Evolutionary conservation across 1,284 basidiomycete species (phyloP).

Genomic region (Exsudoporus floridanus): DNA sequence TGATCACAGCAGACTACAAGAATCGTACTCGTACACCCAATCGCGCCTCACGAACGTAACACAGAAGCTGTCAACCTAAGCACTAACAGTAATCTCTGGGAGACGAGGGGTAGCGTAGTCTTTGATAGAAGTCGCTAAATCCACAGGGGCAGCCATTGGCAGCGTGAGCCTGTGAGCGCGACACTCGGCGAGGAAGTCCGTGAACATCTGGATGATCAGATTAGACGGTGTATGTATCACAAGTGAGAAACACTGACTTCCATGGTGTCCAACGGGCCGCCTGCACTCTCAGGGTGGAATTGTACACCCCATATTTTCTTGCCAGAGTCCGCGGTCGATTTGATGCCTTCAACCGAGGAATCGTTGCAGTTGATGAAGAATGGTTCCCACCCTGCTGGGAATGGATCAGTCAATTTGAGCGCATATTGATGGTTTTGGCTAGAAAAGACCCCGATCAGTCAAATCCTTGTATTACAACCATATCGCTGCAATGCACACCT

Average conservation of each 20-base stretch:
- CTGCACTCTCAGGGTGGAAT: conserved; percentile 94
- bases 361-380: conserved; percentile 99
- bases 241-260: conserved; percentile 53
- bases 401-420: conserved; percentile 86
- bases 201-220: conserved; percentile 71
- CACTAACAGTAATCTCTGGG: conserved; percentile 17
- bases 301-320: conserved; percentile 94
- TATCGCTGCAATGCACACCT: conserved; percentile 48
- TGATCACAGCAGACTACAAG: not conserved
- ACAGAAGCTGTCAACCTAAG: conserved; percentile 9
- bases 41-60: not conserved
- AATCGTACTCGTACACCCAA: conserved; percentile 21
- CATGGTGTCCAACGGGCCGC: conserved; percentile 91
- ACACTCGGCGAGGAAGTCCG: conserved; percentile 85
- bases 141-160: conserved; percentile 13
- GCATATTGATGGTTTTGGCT: conserved; percentile 97
- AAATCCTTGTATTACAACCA: not conserved
- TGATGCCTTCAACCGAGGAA: conserved; percentile 96
- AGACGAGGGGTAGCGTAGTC: conserved; percentile 5
- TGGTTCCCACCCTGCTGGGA: conserved; percentile 93
- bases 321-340: conserved; percentile 83
- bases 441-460: conserved; percentile 4
- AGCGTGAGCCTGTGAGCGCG: conserved; percentile 50
- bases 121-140: conserved; percentile 5
- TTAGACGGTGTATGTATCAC: not conserved